A percentile compares a stretch with the other conserved stretches of the same genome.
Evolutionary conservation across 2,329 filamentous ascomycete genomes (phyloP).

Genomic region (Tolypocladium inflatum): DNA sequence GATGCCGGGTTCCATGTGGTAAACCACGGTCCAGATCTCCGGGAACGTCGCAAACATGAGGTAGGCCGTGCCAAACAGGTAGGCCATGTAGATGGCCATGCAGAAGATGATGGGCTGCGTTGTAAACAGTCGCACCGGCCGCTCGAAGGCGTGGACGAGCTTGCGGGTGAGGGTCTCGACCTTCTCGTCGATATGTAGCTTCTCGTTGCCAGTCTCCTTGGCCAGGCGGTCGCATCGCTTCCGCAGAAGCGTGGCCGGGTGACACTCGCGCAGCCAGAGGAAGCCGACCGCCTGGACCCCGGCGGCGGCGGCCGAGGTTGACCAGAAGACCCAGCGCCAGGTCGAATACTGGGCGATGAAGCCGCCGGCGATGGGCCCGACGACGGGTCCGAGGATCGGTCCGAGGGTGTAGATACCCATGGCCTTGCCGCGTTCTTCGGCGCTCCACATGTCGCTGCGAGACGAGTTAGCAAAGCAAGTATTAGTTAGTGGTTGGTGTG

Average conservation of each 20-base stretch:
- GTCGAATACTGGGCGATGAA: neutral
- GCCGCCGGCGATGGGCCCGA: neutral
- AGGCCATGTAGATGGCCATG: neutral
- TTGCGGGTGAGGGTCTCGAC: neutral
- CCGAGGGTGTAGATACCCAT: neutral
- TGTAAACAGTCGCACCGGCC: neutral
- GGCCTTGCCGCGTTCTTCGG: neutral
- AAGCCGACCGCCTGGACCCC: neutral
- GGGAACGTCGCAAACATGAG: neutral
- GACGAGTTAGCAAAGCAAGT: too few relatives aligned
- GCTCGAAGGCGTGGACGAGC: neutral
- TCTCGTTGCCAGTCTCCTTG: neutral
- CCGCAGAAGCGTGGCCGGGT: neutral
- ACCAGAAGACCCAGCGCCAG: neutral
- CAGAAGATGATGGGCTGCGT: neutral
- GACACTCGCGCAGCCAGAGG: neutral
- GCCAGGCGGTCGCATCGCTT: neutral
- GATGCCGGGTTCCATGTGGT: neutral
- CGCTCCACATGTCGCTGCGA: neutral
- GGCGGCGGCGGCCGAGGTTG: neutral
- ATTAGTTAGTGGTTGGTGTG: too few relatives aligned
- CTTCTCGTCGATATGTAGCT: neutral
- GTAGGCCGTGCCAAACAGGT: neutral
- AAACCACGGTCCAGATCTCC: neutral
- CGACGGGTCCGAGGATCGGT: neutral